These are phyloP conservation scores for Sphagnurus paluster DNA, from an alignment of 1,284 basidiomycete genomes.

Conservation along the genomic window DNA sequence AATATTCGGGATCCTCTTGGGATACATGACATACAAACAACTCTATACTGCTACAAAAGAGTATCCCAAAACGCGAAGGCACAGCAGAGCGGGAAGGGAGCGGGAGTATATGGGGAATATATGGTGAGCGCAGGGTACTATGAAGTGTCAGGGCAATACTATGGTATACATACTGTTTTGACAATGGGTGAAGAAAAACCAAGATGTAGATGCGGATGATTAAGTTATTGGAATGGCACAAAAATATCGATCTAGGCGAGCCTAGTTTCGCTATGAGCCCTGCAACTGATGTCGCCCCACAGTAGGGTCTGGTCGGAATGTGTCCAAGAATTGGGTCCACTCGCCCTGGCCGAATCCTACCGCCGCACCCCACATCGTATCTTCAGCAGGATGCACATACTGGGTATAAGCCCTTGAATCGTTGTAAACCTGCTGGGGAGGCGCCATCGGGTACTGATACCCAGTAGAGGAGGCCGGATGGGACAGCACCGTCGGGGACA, in stretches of 20 bases:
- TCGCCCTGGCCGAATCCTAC: constrained; percentile 62
- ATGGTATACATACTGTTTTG: constrained; percentile 13
- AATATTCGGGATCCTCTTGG: constrained; percentile 15
- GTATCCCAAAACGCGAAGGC: constrained; percentile 7
- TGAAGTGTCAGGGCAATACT: constrained; percentile 1
- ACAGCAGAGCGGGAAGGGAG: not conserved
- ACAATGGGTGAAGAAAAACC: constrained; percentile 7
- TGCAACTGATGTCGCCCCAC: constrained; percentile 30
- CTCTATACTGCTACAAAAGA: constrained; percentile 19
- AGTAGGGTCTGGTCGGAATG: constrained; percentile 34
- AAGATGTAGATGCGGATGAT: constrained; percentile 11
- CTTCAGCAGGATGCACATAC: constrained; percentile 47
- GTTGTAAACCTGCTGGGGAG: constrained; percentile 31
- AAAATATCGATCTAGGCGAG: not conserved
- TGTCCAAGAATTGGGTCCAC: constrained; percentile 52
- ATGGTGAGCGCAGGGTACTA: not conserved
- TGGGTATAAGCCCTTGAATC: constrained; percentile 38
- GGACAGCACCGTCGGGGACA: constrained; percentile 26
- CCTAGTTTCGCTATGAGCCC: constrained; percentile 19
- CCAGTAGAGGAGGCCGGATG: constrained; percentile 20
- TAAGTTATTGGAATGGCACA: not conserved
- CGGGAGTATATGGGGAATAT: constrained; percentile 1
- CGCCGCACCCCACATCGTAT: constrained; percentile 60
- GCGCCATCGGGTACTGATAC: constrained; percentile 20
- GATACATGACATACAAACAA: constrained; percentile 16